These are phyloP conservation scores for Lepidium sativum DNA, from an alignment of 345 rosid genomes.

Conservation along the genomic window DNA sequence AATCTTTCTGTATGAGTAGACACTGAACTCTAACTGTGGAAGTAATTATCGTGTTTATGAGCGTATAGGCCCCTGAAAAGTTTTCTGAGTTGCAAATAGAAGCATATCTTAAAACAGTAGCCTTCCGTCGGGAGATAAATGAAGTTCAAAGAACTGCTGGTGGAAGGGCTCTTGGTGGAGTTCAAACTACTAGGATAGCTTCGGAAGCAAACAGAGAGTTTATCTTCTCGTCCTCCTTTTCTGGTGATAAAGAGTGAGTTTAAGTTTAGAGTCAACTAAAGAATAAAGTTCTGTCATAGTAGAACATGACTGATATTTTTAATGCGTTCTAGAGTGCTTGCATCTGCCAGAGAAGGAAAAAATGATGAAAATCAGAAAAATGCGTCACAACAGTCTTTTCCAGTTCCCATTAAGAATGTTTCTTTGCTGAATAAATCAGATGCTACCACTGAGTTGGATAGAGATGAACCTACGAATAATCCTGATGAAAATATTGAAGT, in stretches of 20 bases:
- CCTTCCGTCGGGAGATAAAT: constrained; percentile 91
- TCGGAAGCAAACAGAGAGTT: constrained; percentile 95
- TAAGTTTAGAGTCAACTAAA: not conserved
- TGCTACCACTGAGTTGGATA: constrained; percentile 26
- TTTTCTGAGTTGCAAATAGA: constrained; percentile 92
- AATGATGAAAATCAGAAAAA: constrained; percentile 35
- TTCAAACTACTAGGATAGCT: constrained; percentile 83
- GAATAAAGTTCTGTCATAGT: not conserved
- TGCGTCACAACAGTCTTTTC: constrained; percentile 21
- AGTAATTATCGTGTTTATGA: constrained; percentile 8
- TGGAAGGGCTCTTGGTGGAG: constrained; percentile 77
- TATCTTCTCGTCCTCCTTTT: constrained; percentile 81
- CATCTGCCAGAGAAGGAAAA: constrained; percentile 42
- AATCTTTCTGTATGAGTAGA: not conserved
- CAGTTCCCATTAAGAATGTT: constrained; percentile 25
- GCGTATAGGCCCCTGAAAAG: constrained; percentile 67
- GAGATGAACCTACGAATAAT: constrained; percentile 28
- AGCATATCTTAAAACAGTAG: constrained; percentile 88
- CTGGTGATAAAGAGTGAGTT: constrained; percentile 88
- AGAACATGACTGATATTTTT: constrained; percentile 6
- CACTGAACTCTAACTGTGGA: constrained; percentile 1
- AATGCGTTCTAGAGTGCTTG: constrained; percentile 44
- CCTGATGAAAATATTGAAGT: constrained; percentile 66
- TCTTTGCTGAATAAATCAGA: constrained; percentile 33
- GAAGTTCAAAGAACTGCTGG: constrained; percentile 88